These are phyloP conservation scores for Aechmea fasciata DNA, from an alignment of 176 grass and related monocot species.

Conservation along the genomic window DNA sequence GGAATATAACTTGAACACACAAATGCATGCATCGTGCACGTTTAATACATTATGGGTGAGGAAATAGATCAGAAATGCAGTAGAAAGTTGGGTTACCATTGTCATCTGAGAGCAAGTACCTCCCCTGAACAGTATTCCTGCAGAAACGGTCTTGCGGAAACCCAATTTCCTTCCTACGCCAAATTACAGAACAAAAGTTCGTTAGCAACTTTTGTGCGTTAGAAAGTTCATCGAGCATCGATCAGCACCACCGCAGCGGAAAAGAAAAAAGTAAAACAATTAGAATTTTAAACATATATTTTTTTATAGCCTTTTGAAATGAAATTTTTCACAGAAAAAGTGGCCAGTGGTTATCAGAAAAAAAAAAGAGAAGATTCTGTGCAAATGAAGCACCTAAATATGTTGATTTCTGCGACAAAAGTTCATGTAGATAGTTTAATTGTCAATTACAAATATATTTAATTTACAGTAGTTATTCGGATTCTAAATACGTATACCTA, in stretches of 20 bases:
- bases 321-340: no score
- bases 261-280: not conserved
- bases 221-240: not conserved
- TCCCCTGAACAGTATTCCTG: conserved; percentile 77
- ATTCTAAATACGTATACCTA: no score
- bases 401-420: no score
- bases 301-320: no score
- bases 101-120: conserved; percentile 77
- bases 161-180: conserved; percentile 62
- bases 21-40: not conserved
- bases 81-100: conserved; percentile 41
- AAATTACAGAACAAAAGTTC: conserved; percentile 7
- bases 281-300: not conserved
- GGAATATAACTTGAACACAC: not conserved
- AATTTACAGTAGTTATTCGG: no score
- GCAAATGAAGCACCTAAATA: no score
- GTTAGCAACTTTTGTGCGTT: conserved; percentile 1
- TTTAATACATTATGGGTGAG: not conserved
- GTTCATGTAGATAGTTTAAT: no score
- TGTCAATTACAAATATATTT: no score
- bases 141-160: conserved; percentile 36
- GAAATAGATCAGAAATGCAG: no score
- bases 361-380: no score
- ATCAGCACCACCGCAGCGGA: no score
- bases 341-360: no score